Evolutionary conservation across 805 yeast genomes (phyloP).

Genomic region (Jamesozyma hellenica): DNA sequence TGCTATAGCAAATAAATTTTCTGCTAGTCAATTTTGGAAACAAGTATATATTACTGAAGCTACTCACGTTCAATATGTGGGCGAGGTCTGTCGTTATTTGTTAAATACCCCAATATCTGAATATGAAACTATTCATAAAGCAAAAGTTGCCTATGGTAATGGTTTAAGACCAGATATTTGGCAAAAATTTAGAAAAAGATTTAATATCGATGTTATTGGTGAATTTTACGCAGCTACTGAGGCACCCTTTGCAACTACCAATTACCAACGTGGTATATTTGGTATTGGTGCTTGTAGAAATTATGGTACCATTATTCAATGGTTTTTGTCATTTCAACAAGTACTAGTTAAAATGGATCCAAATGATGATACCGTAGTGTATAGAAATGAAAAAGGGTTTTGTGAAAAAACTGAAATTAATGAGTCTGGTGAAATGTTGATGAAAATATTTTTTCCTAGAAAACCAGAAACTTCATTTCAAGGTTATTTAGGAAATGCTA

Average conservation of each 20-base stretch:
- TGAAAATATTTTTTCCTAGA: slow-evolving; percentile 55
- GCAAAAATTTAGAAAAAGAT: slow-evolving; percentile 67
- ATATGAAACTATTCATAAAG: slow-evolving; percentile 51
- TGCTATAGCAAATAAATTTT: slow-evolving; percentile 71
- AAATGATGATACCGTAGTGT: slow-evolving; percentile 62
- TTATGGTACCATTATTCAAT: slow-evolving; percentile 53
- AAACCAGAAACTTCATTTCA: slow-evolving; percentile 72
- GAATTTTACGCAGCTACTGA: slow-evolving; percentile 94
- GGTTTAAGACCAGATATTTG: slow-evolving; percentile 87
- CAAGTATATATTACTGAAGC: slow-evolving; percentile 65
- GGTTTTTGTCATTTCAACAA: slow-evolving; percentile 43
- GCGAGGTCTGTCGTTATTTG: slow-evolving; percentile 86
- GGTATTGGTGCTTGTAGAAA: slow-evolving; percentile 86
- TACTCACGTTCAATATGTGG: slow-evolving; percentile 85
- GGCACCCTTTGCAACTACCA: slow-evolving; percentile 80
- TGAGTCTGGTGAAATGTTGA: slow-evolving; percentile 82
- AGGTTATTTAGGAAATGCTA: slow-evolving; percentile 75
- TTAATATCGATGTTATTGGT: slow-evolving; percentile 65
- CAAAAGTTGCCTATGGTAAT: slow-evolving; percentile 75
- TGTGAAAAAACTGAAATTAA: slow-evolving; percentile 43
- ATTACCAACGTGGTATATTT: slow-evolving; percentile 62
- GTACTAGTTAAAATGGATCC: slow-evolving; percentile 66
- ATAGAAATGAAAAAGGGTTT: slow-evolving; percentile 59
- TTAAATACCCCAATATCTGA: slow-evolving; percentile 56
- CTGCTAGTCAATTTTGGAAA: slow-evolving; percentile 80